These are phyloP conservation scores for Dioscorea alata DNA, from an alignment of 106 monocot species.

Conservation along the genomic window DNA sequence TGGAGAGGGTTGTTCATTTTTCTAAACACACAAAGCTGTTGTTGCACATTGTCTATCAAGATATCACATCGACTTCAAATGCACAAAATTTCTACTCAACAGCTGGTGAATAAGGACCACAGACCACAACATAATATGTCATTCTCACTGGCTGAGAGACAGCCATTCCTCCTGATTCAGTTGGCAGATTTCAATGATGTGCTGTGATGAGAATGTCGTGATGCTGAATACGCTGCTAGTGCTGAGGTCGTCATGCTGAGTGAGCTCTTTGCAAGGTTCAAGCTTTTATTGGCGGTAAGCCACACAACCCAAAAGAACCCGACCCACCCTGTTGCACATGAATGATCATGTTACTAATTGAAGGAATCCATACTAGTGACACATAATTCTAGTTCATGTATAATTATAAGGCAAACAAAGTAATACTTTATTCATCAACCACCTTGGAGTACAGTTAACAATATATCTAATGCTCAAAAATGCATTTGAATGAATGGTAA, in stretches of 20 bases:
- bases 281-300: slow-evolving; percentile 49
- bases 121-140: too few species aligned
- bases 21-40: too few species aligned
- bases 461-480: too few species aligned
- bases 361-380: not conserved
- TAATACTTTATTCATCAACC: not conserved
- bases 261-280: slow-evolving; percentile 52
- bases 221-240: slow-evolving; percentile 33
- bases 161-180: too few species aligned
- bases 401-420: not conserved
- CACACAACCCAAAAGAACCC: slow-evolving; percentile 68
- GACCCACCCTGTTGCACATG: slow-evolving; percentile 57
- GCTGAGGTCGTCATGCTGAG: slow-evolving; percentile 42
- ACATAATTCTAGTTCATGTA: not conserved
- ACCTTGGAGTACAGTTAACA: not conserved
- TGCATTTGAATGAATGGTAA: too few species aligned
- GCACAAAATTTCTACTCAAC: too few species aligned
- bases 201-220: not conserved
- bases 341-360: not conserved
- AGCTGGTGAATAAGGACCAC: too few species aligned
- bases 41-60: too few species aligned
- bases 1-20: too few species aligned
- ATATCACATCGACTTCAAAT: too few species aligned
- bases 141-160: too few species aligned
- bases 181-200: not conserved